Evolutionary conservation across 441 rosid species (phyloP), one percentile per base, ranked within the genome.

Genomic region (Flueggea neowawraea): DNA sequence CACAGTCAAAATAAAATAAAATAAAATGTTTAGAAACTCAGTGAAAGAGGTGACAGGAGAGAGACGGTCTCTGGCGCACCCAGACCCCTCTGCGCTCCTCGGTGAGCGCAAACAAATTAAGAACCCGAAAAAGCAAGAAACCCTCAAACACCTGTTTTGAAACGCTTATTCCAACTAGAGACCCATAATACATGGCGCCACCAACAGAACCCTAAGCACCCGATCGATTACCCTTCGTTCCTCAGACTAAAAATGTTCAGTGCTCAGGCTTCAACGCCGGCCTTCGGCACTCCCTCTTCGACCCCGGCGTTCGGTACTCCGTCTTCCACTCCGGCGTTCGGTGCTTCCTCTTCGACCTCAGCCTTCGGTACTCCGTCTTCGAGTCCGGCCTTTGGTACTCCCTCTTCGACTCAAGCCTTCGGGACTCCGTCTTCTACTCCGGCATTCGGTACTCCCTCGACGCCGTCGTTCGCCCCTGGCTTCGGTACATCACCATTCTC

Each of bases 401-500:
- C 83, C 0, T 72, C 80, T 0, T 73, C 90, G 8, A 67, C 79
- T 6, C 82, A 83, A 11, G 75, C 84, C 0, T 87, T 87, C 45
- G 89, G 80, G 0, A 55, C 88, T 6, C 78, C 89, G 0, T 72
- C 88, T 5, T 70, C 82, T 0, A 80, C 82, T 0, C 83, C 88
- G 0, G 84, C 90, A 0, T 87, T 87, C 31, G 90, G 83, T 0
- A 54, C 93, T 12, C 80, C 83, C 3, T 72, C 74, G n/a, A 58
- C 80, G 15, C 57, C 98, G 15, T 77, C 96, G 65, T 83, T 87
- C 64, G 75, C 75, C 53, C 15, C 90, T 10, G 76, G 91, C 41
- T 89, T 88, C 74, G 94, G 95, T 41, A 57, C 81, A 14, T 76
- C 87, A 44, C 75, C 81, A 53, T 86, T 82, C 74, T 81, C 90